Conservation (phyloP, 2,329 filamentous ascomycete species). For the Mycosphaerella sp. region DNA sequence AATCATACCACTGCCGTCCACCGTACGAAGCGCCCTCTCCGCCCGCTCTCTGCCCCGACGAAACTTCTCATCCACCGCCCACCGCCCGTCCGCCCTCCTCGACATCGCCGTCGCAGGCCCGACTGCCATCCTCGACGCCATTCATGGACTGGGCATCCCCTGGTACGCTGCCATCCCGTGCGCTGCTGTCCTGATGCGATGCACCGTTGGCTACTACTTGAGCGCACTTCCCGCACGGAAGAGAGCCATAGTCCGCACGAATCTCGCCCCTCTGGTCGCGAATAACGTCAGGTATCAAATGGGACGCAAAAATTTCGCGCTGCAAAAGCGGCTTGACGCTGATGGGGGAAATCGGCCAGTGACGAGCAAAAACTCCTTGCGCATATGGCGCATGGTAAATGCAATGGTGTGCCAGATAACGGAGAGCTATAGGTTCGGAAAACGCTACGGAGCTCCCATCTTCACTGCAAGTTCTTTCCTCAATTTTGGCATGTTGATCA, state of each 20-base stretch:
- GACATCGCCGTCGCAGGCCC: constrained; percentile 13
- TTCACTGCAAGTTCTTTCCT: constrained; percentile 8
- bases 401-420: not conserved
- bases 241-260: constrained; percentile 14
- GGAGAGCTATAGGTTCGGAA: constrained; percentile 11
- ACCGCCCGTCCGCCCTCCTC: constrained; percentile 9
- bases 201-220: constrained; percentile 26
- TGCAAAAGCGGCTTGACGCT: no score
- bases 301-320: no score
- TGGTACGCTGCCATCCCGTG: constrained; percentile 30
- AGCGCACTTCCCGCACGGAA: constrained; percentile 18
- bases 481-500: constrained; percentile 26
- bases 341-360: no score
- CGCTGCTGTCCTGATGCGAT: constrained; percentile 28
- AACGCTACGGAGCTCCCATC: constrained; percentile 15
- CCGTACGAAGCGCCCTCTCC: constrained; percentile 17
- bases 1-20: constrained; percentile 22
- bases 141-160: constrained; percentile 29
- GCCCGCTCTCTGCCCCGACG: constrained; percentile 14
- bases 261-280: constrained; percentile 20
- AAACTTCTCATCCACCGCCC: constrained; percentile 24
- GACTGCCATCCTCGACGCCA: constrained; percentile 21
- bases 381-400: not conserved
- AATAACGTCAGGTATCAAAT: not conserved
- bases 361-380: not conserved